These are phyloP conservation scores for Moesziomyces antarcticus DNA, from an alignment of 1,284 basidiomycete species.

Conservation along the genomic window DNA sequence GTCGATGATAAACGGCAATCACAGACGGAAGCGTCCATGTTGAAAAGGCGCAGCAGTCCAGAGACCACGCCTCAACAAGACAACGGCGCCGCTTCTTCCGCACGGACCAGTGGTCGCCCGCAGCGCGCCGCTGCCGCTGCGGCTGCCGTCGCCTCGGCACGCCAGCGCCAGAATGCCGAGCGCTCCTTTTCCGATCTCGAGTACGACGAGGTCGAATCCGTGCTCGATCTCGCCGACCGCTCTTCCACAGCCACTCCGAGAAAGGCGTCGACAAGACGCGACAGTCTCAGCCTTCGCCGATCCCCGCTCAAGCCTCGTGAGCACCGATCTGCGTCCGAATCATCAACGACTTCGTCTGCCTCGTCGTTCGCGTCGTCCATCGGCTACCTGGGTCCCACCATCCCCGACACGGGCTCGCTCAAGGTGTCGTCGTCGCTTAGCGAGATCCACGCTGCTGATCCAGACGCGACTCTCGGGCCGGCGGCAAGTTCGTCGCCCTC, in stretches of 20 bases:
- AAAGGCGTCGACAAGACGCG: background rate
- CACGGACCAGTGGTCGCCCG: constrained; percentile 17
- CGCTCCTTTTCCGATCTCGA: constrained; percentile 36
- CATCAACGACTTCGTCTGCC: constrained; percentile 9
- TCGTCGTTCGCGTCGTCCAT: constrained; percentile 25
- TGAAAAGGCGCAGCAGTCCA: constrained; percentile 11
- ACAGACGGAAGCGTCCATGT: background rate
- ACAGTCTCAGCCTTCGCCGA: constrained; percentile 10
- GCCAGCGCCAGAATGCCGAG: constrained; percentile 22
- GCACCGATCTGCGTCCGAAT: constrained; percentile 16
- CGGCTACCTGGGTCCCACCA: constrained; percentile 39
- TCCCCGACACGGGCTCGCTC: constrained; percentile 24
- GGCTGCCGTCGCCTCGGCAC: constrained; percentile 20
- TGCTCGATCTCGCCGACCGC: constrained; percentile 6
- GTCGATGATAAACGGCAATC: background rate
- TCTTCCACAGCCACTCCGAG: background rate
- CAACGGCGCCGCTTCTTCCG: background rate
- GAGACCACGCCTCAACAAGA: constrained; percentile 3
- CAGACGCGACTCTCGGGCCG: constrained; percentile 14
- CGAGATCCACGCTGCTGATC: constrained; percentile 29
- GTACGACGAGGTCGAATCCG: constrained; percentile 29
- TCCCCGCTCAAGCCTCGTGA: constrained; percentile 15
- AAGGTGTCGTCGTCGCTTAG: constrained; percentile 32
- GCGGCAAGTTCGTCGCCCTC: background rate
- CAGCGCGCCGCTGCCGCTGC: constrained; percentile 27